Evolutionary conservation across 2,329 filamentous ascomycete genomes (phyloP), one percentile per base, ranked within the genome.

Genomic region (Sarocladium oryzae): DNA sequence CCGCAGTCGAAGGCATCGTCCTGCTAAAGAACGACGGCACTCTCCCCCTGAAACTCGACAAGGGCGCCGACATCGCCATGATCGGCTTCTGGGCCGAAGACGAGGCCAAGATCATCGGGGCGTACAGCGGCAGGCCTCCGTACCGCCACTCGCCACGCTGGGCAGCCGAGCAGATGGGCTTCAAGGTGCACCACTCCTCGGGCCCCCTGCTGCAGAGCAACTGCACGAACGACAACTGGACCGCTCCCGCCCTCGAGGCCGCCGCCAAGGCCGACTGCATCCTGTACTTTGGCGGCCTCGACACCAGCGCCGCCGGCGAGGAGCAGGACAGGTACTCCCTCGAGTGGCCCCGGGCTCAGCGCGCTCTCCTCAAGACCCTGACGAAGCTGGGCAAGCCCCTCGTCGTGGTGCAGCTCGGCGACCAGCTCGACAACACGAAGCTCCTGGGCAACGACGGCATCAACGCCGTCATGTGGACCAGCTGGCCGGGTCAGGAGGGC

Each of bases 401-500:
- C 23, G 60, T 81, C 1, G 68, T 82, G 1, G 63, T 78, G 1
- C 72, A 79, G 52, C 68, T 81, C 56, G 77, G 77, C n/a, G 69
- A 68, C 11, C 70, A 75, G 57, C 55, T 82, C 18, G 81, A 84
- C 58, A 72, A 72, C 52, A 68, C 72, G 0, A 69, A 76, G 2
- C 59, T 83, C 3, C 59, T 75, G 5, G 63, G 61, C 3, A 74
- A 78, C 50, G 55, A 63, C 1, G 74, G 74, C 51, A 69, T 83
- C 52, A 71, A 68, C 24, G 70, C 76, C 0, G 59, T 84, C 1
- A 56, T 84, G 0, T 83, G 80, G 80, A 76, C 68, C 0, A 77
- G 79, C 0, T 83, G 80, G 52, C 80, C 81, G 0, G 79, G 81
- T 1, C 79, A 84, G 61, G 74, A 75, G 35, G 81, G 81, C 11